Conservation (phyloP, 1,284 basidiomycete genomes). For the Sporisorium sorghi region DNA sequence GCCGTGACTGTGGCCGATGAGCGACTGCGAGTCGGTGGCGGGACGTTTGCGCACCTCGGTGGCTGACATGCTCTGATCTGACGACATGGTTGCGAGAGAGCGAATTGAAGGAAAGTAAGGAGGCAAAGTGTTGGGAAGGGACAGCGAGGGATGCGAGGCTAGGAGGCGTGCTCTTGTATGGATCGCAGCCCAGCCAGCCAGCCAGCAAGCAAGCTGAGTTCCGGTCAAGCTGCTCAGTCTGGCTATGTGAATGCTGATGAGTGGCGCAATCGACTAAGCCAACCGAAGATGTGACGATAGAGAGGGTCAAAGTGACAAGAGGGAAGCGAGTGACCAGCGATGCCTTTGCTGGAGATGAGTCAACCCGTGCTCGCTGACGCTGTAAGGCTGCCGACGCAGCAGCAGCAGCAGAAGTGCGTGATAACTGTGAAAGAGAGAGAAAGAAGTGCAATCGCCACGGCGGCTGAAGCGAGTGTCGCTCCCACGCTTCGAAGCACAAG, state of each 20-base stretch:
- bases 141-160: neutral
- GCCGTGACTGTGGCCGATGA: slow-evolving; percentile 17
- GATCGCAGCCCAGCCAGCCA: too few species aligned
- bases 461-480: neutral
- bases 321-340: neutral
- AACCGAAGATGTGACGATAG: neutral
- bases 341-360: neutral
- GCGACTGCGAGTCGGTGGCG: slow-evolving; percentile 11
- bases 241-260: neutral
- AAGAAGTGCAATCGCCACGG: too few species aligned
- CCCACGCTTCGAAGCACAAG: too few species aligned
- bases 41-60: slow-evolving; percentile 30
- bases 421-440: too few species aligned
- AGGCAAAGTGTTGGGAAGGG: neutral
- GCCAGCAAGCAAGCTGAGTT: neutral
- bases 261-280: slow-evolving; percentile 2
- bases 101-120: neutral
- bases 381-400: neutral
- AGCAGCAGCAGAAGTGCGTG: too few species aligned
- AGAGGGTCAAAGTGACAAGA: slow-evolving; percentile 2
- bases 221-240: neutral
- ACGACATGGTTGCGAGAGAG: slow-evolving; percentile 11
- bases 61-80: neutral
- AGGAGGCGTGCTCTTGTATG: neutral
- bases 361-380: neutral